Evolutionary conservation across 148 eudicot genomes (phyloP).

Genomic region (Limonium bicolor): DNA sequence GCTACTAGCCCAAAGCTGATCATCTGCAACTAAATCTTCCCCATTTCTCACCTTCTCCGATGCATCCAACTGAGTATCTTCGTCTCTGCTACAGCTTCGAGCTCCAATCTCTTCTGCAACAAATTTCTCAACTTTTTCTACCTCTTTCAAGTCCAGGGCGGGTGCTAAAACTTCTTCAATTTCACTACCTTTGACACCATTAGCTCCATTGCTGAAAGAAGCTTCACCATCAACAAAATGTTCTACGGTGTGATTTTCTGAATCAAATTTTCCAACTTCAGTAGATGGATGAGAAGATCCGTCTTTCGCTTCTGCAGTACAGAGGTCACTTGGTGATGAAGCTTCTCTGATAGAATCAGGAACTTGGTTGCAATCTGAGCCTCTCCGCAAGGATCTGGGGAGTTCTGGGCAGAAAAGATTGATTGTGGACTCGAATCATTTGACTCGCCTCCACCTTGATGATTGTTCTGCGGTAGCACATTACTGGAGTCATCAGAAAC

Average conservation of each 20-base stretch:
- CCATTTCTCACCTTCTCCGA: not conserved
- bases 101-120: not conserved
- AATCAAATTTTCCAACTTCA: conserved; percentile 12
- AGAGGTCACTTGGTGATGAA: conserved; percentile 9
- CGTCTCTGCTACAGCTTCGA: not conserved
- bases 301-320: conserved; percentile 3
- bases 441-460: too few relatives aligned
- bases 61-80: not conserved
- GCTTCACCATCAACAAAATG: not conserved
- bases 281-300: conserved; percentile 11
- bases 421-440: conserved; percentile 1
- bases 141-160: not conserved
- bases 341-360: conserved; percentile 1
- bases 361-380: not conserved
- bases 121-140: not conserved
- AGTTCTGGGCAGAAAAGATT: not conserved
- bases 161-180: not conserved
- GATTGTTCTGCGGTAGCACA: too few relatives aligned
- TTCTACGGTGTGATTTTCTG: conserved; percentile 2
- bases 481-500: too few relatives aligned
- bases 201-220: not conserved
- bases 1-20: conserved; percentile 8
- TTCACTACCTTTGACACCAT: too few relatives aligned
- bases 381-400: not conserved
- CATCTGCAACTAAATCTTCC: conserved; percentile 2